phyloP scores from a whole-genome alignment of 192 early-diverging fungal genomes.

The Chytriomyces sp. region DNA sequence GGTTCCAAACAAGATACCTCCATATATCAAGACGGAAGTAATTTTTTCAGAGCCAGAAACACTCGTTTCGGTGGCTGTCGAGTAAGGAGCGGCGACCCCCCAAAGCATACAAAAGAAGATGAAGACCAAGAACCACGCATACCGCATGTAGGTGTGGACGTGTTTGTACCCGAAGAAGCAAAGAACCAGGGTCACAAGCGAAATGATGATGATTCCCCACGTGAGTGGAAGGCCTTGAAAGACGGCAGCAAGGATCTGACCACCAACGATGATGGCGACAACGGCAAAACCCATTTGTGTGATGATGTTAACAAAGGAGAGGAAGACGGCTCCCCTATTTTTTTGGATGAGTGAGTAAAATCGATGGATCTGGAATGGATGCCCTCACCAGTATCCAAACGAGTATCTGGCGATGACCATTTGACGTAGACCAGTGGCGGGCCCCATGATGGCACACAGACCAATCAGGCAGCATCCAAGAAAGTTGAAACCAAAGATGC shows the following conservation, averaged over 20 bases:
- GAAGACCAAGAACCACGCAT: background rate
- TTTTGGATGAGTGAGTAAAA: too few species aligned
- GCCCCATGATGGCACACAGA: slow-evolving; percentile 36
- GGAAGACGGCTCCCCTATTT: slow-evolving; percentile 30
- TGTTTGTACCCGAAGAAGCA: slow-evolving; percentile 41
- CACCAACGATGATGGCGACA: slow-evolving; percentile 39
- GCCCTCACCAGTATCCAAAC: slow-evolving; percentile 41
- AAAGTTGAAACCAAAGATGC: slow-evolving; percentile 37
- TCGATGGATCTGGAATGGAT: too few species aligned
- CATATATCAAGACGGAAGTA: slow-evolving; percentile 15
- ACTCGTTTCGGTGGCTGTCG: background rate
- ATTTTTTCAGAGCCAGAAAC: background rate
- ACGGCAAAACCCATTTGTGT: slow-evolving; percentile 35
- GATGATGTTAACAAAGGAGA: slow-evolving; percentile 37
- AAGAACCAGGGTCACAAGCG: slow-evolving; percentile 29
- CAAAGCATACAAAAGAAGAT: background rate
- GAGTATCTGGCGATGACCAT: slow-evolving; percentile 42
- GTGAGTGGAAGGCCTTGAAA: background rate
- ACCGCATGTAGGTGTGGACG: slow-evolving; percentile 36
- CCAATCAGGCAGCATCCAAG: slow-evolving; percentile 24
- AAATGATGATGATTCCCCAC: slow-evolving; percentile 35
- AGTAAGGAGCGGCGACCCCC: background rate
- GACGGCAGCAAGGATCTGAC: slow-evolving; percentile 28
- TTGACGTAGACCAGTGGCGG: slow-evolving; percentile 33
- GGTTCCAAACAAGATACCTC: slow-evolving; percentile 31